Conservation (phyloP, 768 basidiomycete species). For the Mycena metata region DNA sequence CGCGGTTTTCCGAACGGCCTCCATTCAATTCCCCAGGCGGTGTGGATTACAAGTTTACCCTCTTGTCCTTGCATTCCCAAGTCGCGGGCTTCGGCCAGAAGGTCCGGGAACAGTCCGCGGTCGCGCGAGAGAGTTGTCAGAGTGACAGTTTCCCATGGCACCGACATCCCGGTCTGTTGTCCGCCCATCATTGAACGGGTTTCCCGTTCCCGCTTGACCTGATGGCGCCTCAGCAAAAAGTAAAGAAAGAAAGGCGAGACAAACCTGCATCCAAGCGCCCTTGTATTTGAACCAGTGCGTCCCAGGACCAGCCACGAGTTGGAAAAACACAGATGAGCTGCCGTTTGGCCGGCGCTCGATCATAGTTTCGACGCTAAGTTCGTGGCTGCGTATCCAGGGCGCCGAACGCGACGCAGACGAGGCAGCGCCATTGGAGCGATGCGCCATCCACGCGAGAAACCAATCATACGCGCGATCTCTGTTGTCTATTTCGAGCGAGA, state of each 20-base stretch:
- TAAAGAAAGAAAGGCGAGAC: conserved; percentile 27
- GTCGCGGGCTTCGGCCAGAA: conserved; percentile 92
- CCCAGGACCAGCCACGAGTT: conserved; percentile 95
- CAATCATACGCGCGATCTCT: conserved; percentile 96
- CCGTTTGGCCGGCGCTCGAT: conserved; percentile 93
- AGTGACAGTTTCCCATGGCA: conserved; percentile 97
- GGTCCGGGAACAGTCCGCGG: conserved; percentile 79
- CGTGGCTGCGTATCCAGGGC: conserved; percentile 83
- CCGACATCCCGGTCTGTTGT: conserved; percentile 42
- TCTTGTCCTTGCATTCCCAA: conserved; percentile 88
- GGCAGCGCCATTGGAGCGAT: conserved; percentile 60
- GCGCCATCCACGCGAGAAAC: conserved; percentile 97
- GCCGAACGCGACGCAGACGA: conserved; percentile 44
- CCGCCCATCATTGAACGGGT: conserved; percentile 94
- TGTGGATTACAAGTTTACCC: conserved; percentile 95
- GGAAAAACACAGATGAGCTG: conserved; percentile 89
- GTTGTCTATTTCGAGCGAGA: conserved; percentile 95
- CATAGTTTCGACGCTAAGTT: conserved; percentile 94
- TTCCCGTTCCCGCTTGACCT: conserved; percentile 97
- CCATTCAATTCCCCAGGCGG: conserved; percentile 98
- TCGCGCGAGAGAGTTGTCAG: conserved; percentile 93
- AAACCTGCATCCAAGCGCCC: conserved; percentile 96
- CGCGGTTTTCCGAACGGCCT: conserved; percentile 94
- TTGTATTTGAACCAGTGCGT: conserved; percentile 92
- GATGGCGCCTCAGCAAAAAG: conserved; percentile 35